phyloP scores from a whole-genome alignment of 2,329 filamentous ascomycete genomes.

The Dactylonectria macrodidyma region DNA sequence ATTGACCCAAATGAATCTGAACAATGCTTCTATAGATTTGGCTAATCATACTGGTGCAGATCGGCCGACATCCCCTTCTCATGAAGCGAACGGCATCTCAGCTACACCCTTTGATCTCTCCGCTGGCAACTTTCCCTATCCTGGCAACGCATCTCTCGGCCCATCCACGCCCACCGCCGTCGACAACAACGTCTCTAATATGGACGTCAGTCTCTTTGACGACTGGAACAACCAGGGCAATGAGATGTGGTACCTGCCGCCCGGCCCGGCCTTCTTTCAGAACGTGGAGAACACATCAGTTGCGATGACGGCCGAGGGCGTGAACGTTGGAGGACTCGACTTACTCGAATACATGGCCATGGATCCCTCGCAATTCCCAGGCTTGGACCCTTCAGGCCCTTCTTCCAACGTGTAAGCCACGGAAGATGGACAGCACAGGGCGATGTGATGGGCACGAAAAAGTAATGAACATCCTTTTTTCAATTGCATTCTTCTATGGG shows the following conservation, averaged over 20 bases:
- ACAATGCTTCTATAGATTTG: conserved; percentile 9
- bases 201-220: conserved; percentile 63
- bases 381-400: conserved; percentile 48
- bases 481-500: not conserved
- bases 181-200: conserved; percentile 47
- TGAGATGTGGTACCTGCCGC: conserved; percentile 78
- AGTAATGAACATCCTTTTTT: not conserved
- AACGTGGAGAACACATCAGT: conserved; percentile 74
- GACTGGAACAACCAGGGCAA: conserved; percentile 70
- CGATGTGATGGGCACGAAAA: not conserved
- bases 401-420: conserved; percentile 33
- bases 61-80: conserved; percentile 51
- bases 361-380: conserved; percentile 63
- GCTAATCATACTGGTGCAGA: conserved; percentile 48
- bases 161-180: conserved; percentile 64
- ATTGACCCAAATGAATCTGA: not conserved
- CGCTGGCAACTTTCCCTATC: conserved; percentile 68
- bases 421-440: no score
- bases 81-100: conserved; percentile 68
- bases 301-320: conserved; percentile 77
- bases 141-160: conserved; percentile 64
- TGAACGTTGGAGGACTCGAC: conserved; percentile 77
- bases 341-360: conserved; percentile 79
- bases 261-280: conserved; percentile 75
- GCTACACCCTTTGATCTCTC: conserved; percentile 75